Evolutionary conservation across 352 stramenopile species (phyloP), one percentile per base, ranked within the genome.

Genomic region (Peronosclerospora sorghi): DNA sequence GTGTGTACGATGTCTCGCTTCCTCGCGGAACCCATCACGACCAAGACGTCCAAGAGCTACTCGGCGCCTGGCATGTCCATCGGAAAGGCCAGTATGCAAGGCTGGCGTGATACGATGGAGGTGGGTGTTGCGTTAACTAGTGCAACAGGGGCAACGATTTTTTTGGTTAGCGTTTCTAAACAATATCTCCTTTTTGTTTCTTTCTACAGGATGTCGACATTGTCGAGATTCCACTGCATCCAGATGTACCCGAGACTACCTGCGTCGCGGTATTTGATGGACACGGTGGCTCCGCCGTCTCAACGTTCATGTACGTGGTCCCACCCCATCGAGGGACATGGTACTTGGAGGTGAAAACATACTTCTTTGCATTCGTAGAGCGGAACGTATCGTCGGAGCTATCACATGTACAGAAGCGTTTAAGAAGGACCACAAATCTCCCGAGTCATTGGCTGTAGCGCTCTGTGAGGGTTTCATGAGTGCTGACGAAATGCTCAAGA

Each of bases 1-100:
- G n/a, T n/a, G n/a, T n/a, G n/a, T n/a, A n/a, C n/a, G 17, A 92
- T 92, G 80, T 88, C 77, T 18, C 77, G 75, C 60, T 90, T 93
- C 54, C 76, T 93, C 21, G 60, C 76, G 19, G 80, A 90, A 57
- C 80, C 80, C 27, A 76, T 80, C 35, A 89, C 75, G 20, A 65
- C 66, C 27, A 93, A 93, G 53, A 58, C 73, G 18, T 84, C 75
- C 29, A 54, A 57, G 35, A 52, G 45, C 32, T 68, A 67, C 49
- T 57, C 42, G 1, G 67, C 57, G 20, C 53, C 62, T 3, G 68
- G 62, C 20, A 52, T 93, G 43, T 45, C 38, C n/a, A 79, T 93
- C 41, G 77, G 65, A 51, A 81, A 70, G 45, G 58, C 71, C 17
- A 57, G 63, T 35, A 93, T 93, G 80, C 80, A 93, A 43, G 80